Evolutionary conservation across 768 basidiomycete species (phyloP), one percentile per base, ranked within the genome.

Genomic region (Mycena crocata): DNA sequence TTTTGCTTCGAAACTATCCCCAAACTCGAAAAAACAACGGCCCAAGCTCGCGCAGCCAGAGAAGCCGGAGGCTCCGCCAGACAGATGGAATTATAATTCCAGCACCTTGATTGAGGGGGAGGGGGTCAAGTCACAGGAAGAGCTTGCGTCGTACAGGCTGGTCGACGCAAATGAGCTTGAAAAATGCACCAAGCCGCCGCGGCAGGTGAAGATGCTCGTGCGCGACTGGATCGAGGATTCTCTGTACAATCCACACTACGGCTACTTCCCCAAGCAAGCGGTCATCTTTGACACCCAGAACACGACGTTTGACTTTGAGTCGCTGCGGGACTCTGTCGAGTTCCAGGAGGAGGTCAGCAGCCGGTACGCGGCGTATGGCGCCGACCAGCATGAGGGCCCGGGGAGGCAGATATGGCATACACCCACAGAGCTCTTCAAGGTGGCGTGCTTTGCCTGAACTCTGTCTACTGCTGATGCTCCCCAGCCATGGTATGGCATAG

Each of bases 381-480:
- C 81, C 32, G 86, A 89, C 71, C 84, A 80, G 68, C 80, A 79
- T 62, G 83, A 88, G 39, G 92, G 92, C 13, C 90, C 91, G 24
- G 94, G 95, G 8, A 86, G 89, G 73, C 97, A 99, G 80, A 82
- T 99, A 58, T 99, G 98, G 98, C 98, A 99, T 79, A 99, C 98
- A 2, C 98, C 98, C 0, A 97, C 95, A 0, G 98, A 99, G 75
- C 79, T 99, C 32, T 98, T 99, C 85, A 95, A 96, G 89, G 98
- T 96, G 73, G 28, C 55, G 66, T 55, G 39, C 55, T 19, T 42
- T 34, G 28, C 17, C 51, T 55, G 28, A 42, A 30, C 62, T 26
- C 30, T 34, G 37, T 32, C 30, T 62, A 54, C 42, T 64, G 60
- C 64, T 72, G n/a, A 64, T 21, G 50, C 21, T 68, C 35, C 60